Evolutionary conservation across 176 grass and related monocot species (phyloP).

Genomic region (Avena atlantica): DNA sequence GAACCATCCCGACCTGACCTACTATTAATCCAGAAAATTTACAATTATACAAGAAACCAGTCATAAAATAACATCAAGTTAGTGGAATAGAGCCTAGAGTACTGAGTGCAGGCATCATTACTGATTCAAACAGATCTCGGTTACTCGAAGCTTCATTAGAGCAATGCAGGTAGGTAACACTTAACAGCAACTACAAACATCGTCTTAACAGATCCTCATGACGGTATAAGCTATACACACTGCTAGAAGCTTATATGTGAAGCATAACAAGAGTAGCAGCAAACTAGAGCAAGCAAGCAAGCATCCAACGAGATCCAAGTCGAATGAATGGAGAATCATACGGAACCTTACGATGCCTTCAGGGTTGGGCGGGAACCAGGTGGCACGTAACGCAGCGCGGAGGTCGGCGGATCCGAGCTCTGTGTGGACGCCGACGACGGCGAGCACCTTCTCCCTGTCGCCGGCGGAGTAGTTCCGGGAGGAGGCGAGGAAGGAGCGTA

Average conservation of each 20-base stretch:
- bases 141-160: constrained; percentile 22
- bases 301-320: constrained; percentile 41
- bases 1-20: neutral
- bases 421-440: constrained; percentile 80
- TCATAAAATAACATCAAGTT: constrained; percentile 1
- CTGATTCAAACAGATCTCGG: neutral
- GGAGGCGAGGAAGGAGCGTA: constrained; percentile 68
- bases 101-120: neutral
- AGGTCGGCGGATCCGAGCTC: constrained; percentile 63
- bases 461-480: constrained; percentile 41
- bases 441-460: constrained; percentile 79
- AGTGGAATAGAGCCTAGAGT: neutral
- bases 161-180: constrained; percentile 29
- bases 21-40: neutral
- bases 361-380: constrained; percentile 89
- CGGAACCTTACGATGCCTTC: constrained; percentile 83
- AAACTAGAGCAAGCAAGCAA: constrained; percentile 30
- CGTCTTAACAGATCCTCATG: constrained; percentile 33
- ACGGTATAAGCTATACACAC: constrained; percentile 4
- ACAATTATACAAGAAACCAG: neutral
- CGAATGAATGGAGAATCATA: constrained; percentile 39
- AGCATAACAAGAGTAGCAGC: constrained; percentile 14
- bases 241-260: constrained; percentile 19
- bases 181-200: constrained; percentile 28
- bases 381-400: constrained; percentile 68